Percentiles rank a stretch among this genome's conserved stretches.
phyloP scores from a whole-genome alignment of 2,329 filamentous ascomycete genomes.

The Exophiala dermatitidis region DNA sequence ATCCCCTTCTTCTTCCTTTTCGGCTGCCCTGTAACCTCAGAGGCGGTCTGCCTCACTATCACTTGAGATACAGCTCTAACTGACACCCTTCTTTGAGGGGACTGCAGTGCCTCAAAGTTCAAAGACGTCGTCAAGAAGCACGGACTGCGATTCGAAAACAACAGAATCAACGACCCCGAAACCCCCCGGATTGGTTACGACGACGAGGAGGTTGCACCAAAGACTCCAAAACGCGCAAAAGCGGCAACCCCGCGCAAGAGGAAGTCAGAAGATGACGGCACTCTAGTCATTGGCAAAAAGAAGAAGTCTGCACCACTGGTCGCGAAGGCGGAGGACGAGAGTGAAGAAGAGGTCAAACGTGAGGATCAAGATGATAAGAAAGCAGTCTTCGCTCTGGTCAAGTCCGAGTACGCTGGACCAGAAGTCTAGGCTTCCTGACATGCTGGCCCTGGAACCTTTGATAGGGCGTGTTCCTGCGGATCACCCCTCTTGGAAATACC shows the following conservation, averaged over 20 bases:
- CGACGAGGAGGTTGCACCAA: background rate
- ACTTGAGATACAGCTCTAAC: background rate
- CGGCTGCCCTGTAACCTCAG: background rate
- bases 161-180: background rate
- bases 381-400: background rate
- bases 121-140: conserved; percentile 5
- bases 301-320: conserved; percentile 1
- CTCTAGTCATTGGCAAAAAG: conserved; percentile 1
- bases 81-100: background rate
- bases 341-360: background rate
- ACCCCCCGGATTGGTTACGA: background rate
- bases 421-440: background rate
- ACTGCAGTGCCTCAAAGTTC: conserved; percentile 2
- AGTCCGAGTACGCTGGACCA: background rate
- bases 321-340: background rate
- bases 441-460: too few species aligned
- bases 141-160: background rate
- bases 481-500: too few species aligned
- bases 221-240: conserved; percentile 1
- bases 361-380: background rate
- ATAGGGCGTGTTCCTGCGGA: too few species aligned
- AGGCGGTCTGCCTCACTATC: too few species aligned
- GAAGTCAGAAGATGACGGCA: background rate
- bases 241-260: background rate
- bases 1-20: background rate